Evolutionary conservation across 495 filamentous ascomycete species (phyloP).

Genomic region (Penicillium verhagenii): DNA sequence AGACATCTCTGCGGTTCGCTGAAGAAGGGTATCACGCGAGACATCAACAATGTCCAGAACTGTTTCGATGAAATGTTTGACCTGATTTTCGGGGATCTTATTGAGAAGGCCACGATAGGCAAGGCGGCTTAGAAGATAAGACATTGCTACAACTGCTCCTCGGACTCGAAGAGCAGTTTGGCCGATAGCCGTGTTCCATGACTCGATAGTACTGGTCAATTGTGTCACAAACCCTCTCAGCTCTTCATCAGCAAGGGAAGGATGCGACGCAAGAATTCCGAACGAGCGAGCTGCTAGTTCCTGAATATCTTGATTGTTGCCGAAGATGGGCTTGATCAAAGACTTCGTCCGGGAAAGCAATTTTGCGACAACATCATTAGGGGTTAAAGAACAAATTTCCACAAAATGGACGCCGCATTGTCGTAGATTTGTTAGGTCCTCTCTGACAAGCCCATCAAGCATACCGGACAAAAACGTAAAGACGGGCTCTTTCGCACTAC

Average conservation of each 20-base stretch:
- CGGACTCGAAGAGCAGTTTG: slow-evolving; percentile 58
- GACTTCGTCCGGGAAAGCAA: slow-evolving; percentile 49
- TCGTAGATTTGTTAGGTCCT: slow-evolving; percentile 46
- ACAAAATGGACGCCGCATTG: slow-evolving; percentile 61
- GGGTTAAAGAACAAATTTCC: slow-evolving; percentile 64
- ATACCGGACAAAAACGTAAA: slow-evolving; percentile 50
- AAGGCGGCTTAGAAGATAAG: slow-evolving; percentile 60
- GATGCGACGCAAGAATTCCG: slow-evolving; percentile 75
- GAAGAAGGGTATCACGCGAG: slow-evolving; percentile 55
- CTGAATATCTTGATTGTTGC: slow-evolving; percentile 66
- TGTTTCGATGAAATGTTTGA: slow-evolving; percentile 38
- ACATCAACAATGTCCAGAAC: slow-evolving; percentile 48
- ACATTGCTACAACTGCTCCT: slow-evolving; percentile 57
- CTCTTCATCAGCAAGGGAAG: slow-evolving; percentile 34
- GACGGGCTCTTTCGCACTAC: slow-evolving; percentile 29
- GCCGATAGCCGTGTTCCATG: slow-evolving; percentile 60
- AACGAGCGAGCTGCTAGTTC: slow-evolving; percentile 64
- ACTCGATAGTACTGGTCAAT: slow-evolving; percentile 38
- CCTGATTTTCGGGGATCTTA: slow-evolving; percentile 29
- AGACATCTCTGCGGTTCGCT: slow-evolving; percentile 60
- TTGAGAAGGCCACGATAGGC: slow-evolving; percentile 43
- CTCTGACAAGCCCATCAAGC: slow-evolving; percentile 57
- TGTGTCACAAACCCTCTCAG: slow-evolving; percentile 40
- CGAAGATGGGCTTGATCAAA: slow-evolving; percentile 58
- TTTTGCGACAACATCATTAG: slow-evolving; percentile 48